phyloP scores from a whole-genome alignment of 2,329 filamentous ascomycete species.

The Elsinoe ampelina region DNA sequence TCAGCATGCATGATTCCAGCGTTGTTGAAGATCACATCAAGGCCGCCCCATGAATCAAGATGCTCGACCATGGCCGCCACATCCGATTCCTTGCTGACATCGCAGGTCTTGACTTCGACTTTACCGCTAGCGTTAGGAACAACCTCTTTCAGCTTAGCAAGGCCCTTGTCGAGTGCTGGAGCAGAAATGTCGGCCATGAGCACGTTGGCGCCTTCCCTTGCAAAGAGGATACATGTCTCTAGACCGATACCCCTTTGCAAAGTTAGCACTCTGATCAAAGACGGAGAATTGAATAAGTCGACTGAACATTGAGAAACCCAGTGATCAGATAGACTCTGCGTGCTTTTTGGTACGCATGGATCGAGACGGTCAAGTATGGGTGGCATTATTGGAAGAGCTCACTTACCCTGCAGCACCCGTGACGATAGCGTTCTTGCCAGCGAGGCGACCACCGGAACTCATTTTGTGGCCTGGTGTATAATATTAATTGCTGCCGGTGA shows the following conservation, averaged over 20 bases:
- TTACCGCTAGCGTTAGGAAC: constrained; percentile 45
- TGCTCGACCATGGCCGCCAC: constrained; percentile 65
- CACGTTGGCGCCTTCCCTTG: constrained; percentile 76
- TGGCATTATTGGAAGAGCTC: constrained; percentile 8
- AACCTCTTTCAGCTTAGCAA: constrained; percentile 64
- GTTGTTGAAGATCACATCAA: constrained; percentile 95
- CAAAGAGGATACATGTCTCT: constrained; percentile 83
- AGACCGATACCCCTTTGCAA: constrained; percentile 72
- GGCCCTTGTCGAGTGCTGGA: constrained; percentile 65
- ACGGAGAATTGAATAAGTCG: not conserved
- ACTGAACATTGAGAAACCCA: not conserved
- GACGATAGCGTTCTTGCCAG: constrained; percentile 63
- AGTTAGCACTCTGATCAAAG: not conserved
- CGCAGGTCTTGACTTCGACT: constrained; percentile 57
- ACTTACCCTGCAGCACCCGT: constrained; percentile 78
- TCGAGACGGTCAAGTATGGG: not conserved
- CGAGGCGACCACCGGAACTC: constrained; percentile 38
- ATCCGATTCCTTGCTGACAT: constrained; percentile 78
- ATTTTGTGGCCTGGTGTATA: not conserved
- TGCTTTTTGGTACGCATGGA: too few species aligned
- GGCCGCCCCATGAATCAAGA: constrained; percentile 74
- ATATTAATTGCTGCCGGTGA: not conserved
- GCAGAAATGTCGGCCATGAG: constrained; percentile 78
- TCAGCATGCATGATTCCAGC: constrained; percentile 91
- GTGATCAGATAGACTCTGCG: not conserved